Evolutionary conservation across 495 filamentous ascomycete genomes (phyloP).

Genomic region (Podospora sp.): DNA sequence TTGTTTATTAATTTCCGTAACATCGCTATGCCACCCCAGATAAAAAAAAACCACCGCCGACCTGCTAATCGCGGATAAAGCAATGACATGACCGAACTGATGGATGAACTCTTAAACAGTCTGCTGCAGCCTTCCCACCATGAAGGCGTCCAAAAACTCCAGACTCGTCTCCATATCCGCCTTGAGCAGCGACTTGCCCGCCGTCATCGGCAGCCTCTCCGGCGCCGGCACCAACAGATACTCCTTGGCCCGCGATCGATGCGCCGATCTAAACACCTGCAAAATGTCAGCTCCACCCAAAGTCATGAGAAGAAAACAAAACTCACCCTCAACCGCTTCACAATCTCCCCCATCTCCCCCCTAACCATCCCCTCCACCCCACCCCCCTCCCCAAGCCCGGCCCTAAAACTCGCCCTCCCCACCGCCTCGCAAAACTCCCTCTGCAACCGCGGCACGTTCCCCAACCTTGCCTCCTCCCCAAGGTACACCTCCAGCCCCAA

Average conservation of each 20-base stretch:
- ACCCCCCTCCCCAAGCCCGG: slow-evolving; percentile 27
- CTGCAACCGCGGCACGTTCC: slow-evolving; percentile 40
- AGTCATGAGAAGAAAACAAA: not conserved
- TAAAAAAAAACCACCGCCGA: no score
- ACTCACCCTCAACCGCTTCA: slow-evolving; percentile 43
- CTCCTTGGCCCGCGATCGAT: slow-evolving; percentile 38
- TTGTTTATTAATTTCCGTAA: no score
- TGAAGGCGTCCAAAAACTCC: slow-evolving; percentile 27
- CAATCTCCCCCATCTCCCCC: slow-evolving; percentile 37
- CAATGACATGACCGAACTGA: no score
- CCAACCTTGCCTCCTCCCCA: slow-evolving; percentile 21
- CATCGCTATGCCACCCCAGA: no score
- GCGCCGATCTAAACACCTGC: slow-evolving; percentile 42
- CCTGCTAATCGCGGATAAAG: no score
- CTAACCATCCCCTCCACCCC: slow-evolving; percentile 32
- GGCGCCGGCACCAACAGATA: slow-evolving; percentile 45
- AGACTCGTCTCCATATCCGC: slow-evolving; percentile 24
- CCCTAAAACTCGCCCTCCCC: slow-evolving; percentile 27
- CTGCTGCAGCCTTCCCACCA: slow-evolving; percentile 24
- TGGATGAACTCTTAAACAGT: slow-evolving; percentile 15
- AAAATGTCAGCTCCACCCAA: not conserved
- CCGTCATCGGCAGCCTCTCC: slow-evolving; percentile 49
- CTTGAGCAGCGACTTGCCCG: slow-evolving; percentile 46
- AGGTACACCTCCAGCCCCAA: slow-evolving; percentile 47
- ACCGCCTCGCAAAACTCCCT: slow-evolving; percentile 35